Evolutionary conservation across 106 monocot species (phyloP).

Genomic region (Ottelia alismoides): DNA sequence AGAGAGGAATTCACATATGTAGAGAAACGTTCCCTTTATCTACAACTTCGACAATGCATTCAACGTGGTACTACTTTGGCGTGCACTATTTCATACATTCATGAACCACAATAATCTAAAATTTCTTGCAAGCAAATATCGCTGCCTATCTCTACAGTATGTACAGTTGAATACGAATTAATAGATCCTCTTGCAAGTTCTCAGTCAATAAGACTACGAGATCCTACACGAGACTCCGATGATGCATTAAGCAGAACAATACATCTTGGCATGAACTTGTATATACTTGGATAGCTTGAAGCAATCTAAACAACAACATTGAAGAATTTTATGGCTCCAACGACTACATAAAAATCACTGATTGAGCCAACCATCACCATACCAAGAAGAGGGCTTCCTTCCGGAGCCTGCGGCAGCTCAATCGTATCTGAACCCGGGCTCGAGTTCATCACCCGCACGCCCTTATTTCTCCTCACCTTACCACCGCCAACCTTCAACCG

Average conservation of each 20-base stretch:
- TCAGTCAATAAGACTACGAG: too few species aligned
- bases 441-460: constrained; percentile 24
- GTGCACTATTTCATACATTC: too few species aligned
- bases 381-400: constrained; percentile 96
- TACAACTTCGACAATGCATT: too few species aligned
- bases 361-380: constrained; percentile 1
- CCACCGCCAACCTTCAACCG: constrained; percentile 4
- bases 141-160: too few species aligned
- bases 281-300: neutral
- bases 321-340: neutral
- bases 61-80: too few species aligned
- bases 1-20: too few species aligned
- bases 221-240: too few species aligned
- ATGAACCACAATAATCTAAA: too few species aligned
- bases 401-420: constrained; percentile 58
- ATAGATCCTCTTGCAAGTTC: neutral
- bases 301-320: neutral
- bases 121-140: too few species aligned
- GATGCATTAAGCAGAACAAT: neutral
- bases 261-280: neutral
- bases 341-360: too few species aligned
- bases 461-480: constrained; percentile 11
- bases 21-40: too few species aligned
- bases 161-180: too few species aligned
- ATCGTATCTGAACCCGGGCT: constrained; percentile 67